Evolutionary conservation across 2,329 filamentous ascomycete species (phyloP).

Genomic region (Penicillium sp.): DNA sequence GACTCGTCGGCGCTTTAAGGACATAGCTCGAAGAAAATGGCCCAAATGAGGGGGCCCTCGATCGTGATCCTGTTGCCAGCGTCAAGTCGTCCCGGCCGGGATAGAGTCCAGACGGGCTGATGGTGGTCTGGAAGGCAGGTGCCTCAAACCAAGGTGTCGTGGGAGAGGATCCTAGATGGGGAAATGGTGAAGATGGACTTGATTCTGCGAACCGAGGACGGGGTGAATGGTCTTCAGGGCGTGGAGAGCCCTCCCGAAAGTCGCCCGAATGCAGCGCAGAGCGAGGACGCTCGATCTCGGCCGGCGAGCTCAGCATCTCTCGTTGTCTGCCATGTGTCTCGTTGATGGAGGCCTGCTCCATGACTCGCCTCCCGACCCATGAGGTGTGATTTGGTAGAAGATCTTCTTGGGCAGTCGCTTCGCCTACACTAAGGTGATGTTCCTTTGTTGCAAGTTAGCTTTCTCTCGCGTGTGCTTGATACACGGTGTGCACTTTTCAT

Average conservation of each 20-base stretch:
- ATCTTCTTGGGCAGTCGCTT: no score
- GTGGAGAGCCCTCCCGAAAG: slow-evolving; percentile 46
- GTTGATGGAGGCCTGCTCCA: slow-evolving; percentile 11
- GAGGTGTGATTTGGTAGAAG: slow-evolving; percentile 1
- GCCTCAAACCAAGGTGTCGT: slow-evolving; percentile 51
- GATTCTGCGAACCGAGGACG: slow-evolving; percentile 17
- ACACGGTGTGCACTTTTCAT: no score
- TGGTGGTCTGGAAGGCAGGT: slow-evolving; percentile 20
- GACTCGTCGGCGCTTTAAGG: slow-evolving; percentile 84
- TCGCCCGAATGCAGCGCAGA: slow-evolving; percentile 64
- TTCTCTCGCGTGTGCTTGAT: no score
- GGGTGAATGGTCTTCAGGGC: slow-evolving; percentile 19
- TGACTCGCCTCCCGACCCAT: slow-evolving; percentile 9
- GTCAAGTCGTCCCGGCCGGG: slow-evolving; percentile 13
- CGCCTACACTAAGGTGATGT: not conserved
- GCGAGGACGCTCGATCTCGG: slow-evolving; percentile 71
- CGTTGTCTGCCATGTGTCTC: slow-evolving; percentile 33
- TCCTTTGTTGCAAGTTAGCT: slow-evolving; percentile 11
- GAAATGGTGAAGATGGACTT: slow-evolving; percentile 9
- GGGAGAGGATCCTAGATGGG: slow-evolving; percentile 44
- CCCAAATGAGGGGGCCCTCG: slow-evolving; percentile 56
- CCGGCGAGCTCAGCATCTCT: slow-evolving; percentile 47
- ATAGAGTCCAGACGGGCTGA: slow-evolving; percentile 13
- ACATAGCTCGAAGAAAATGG: slow-evolving; percentile 74
- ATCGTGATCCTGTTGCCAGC: slow-evolving; percentile 21